Conservation (phyloP, 148 eudicot species). For the Heliosperma pusillum region DNA sequence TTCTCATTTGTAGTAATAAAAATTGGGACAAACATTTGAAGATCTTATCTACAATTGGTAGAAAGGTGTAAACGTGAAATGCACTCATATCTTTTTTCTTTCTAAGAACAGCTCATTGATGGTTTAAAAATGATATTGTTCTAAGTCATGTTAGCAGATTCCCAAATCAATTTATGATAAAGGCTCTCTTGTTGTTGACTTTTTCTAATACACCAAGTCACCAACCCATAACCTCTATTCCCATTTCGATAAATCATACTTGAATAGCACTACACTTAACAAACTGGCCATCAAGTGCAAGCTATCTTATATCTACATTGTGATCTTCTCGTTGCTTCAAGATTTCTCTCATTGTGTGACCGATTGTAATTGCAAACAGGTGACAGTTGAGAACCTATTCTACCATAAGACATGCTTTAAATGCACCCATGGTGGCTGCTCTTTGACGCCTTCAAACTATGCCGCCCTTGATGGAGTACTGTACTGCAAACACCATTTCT, state of each 20-base stretch:
- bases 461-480: conserved; percentile 83
- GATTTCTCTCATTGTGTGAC: not conserved
- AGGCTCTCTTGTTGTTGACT: too few species aligned
- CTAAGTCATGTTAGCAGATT: too few species aligned
- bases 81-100: too few species aligned
- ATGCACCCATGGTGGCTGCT: conserved; percentile 84
- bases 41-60: not conserved
- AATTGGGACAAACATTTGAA: not conserved
- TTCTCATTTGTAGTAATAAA: not conserved
- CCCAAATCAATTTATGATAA: too few species aligned
- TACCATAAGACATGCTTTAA: conserved; percentile 89
- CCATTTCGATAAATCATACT: too few species aligned
- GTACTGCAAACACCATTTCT: conserved; percentile 90
- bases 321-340: conserved; percentile 1
- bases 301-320: not conserved
- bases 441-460: conserved; percentile 78
- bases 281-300: too few species aligned
- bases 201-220: too few species aligned
- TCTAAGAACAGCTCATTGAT: too few species aligned
- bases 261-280: too few species aligned
- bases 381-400: conserved; percentile 71
- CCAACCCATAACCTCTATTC: too few species aligned
- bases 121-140: too few species aligned
- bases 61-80: too few species aligned
- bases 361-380: conserved; percentile 35